phyloP scores from a whole-genome alignment of 768 basidiomycete species.

The Ramaria sp. region DNA sequence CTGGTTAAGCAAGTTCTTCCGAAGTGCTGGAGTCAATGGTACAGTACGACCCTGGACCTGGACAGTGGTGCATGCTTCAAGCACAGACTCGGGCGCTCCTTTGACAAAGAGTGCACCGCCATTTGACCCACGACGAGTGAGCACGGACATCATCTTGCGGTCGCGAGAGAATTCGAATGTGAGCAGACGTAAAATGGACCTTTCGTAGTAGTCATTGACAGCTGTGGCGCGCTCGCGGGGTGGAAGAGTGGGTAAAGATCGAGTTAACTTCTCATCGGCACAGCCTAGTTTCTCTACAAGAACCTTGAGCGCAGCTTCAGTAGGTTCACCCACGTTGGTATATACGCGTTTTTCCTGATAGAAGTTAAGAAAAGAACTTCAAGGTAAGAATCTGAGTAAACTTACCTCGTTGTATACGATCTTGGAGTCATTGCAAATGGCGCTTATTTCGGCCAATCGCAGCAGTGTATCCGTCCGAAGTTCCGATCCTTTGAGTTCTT shows the following conservation, averaged over 20 bases:
- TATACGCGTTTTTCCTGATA: slow-evolving; percentile 69
- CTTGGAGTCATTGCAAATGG: slow-evolving; percentile 93
- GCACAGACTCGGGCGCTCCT: slow-evolving; percentile 90
- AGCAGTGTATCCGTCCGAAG: slow-evolving; percentile 60
- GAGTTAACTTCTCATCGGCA: slow-evolving; percentile 42
- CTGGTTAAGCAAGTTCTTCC: slow-evolving; percentile 46
- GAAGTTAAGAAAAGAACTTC: background rate
- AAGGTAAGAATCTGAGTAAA: background rate
- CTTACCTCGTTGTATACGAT: slow-evolving; percentile 73
- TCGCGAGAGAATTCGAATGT: slow-evolving; percentile 98
- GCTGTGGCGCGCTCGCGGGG: slow-evolving; percentile 62
- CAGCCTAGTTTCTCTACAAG: slow-evolving; percentile 91
- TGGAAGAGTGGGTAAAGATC: slow-evolving; percentile 46
- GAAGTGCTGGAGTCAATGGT: slow-evolving; percentile 54
- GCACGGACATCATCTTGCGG: slow-evolving; percentile 98
- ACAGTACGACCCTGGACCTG: slow-evolving; percentile 52
- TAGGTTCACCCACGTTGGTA: slow-evolving; percentile 87
- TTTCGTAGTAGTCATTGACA: slow-evolving; percentile 76
- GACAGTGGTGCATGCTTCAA: slow-evolving; percentile 77
- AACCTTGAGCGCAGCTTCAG: slow-evolving; percentile 93
- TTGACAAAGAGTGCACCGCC: slow-evolving; percentile 81
- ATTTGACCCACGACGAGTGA: slow-evolving; percentile 43
- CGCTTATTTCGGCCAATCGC: slow-evolving; percentile 81
- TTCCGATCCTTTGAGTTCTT: slow-evolving; percentile 38
- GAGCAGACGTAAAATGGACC: slow-evolving; percentile 62